Base-by-base conservation (phyloP, 306 rosid genomes). In the Sechiopsis laciniata region DNA sequence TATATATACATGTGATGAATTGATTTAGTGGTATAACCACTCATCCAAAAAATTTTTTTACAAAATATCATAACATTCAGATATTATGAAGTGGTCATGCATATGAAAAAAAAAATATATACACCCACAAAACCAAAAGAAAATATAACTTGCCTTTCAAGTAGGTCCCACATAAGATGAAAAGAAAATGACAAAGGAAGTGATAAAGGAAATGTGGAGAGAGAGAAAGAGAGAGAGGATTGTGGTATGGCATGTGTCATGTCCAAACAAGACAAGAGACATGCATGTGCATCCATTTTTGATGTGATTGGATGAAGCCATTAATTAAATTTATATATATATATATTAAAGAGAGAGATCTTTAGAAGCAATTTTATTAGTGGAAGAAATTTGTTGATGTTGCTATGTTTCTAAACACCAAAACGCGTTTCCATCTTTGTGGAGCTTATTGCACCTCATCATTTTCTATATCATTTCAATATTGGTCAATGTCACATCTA, bases 391-490 rank as follows among this genome's bases (percentile, higher is more conserved):
- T 66, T 66, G 21, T 26, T 26, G 1, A 1, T 26, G 29, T 26
- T 26, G 29, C 29, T 26, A 26, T 26, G 29, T 26, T 26, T 26
- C 12, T 19, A 7, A 48, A 50, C 73, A 68, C 19, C 42, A 50
- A 68, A 20, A 68, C 73, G 73, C 73, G 73, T 68, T 64, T 68
- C 58, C 57, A 45, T 45, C 6, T 20, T 42, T 45, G 72, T 67
- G 72, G 72, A 67, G 12, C 55, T 46, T 16, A 10, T 67, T 46
- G 11, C 35, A 17, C 55, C 32, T 42, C 29, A 17, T 11, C 29
- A 9, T 11, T 48, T 66, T 45, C 22, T 3, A 40, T 17, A 8
- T 14, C 51, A 1, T 64, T 15, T 63, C 22, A 65, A 40, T 65
- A 40, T 65, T 35, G 42, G 48, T 15, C 20, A 14, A 14, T 15